These are phyloP conservation scores for Beta corolliflora DNA, from an alignment of 179 eudicot genomes.

Conservation along the genomic window DNA sequence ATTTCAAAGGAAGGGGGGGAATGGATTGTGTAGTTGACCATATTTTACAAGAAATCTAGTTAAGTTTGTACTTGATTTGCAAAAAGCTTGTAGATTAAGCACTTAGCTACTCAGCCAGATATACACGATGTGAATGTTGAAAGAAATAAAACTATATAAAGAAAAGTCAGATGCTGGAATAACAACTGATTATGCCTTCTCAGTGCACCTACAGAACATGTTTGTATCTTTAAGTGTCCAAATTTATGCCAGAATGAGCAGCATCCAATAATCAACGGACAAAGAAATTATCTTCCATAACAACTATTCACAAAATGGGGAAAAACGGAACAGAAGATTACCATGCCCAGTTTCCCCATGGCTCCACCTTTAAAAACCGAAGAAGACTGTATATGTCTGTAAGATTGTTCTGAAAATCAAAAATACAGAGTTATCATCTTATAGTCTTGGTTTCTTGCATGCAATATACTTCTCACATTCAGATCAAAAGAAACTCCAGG, in stretches of 20 bases:
- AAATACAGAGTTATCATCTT: conserved; percentile 19
- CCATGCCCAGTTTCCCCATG: conserved; percentile 99
- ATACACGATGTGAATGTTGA: too few species aligned
- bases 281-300: background rate
- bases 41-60: too few species aligned
- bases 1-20: background rate
- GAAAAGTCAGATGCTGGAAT: too few species aligned
- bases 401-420: conserved; percentile 69
- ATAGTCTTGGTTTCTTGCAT: background rate
- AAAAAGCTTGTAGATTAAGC: too few species aligned
- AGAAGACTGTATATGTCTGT: conserved; percentile 96
- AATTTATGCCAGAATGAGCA: background rate
- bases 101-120: too few species aligned
- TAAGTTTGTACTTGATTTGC: too few species aligned
- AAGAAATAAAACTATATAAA: too few species aligned
- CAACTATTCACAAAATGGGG: background rate
- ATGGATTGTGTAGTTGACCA: too few species aligned
- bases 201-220: background rate
- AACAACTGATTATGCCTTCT: too few species aligned
- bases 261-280: background rate
- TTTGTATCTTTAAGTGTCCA: background rate
- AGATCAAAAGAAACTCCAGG: background rate
- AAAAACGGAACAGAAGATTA: conserved; percentile 36
- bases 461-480: background rate
- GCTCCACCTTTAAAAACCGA: conserved; percentile 92